A percentile compares a stretch with the other conserved stretches of the same genome.
phyloP scores from a whole-genome alignment of 805 yeast genomes.

The Candida loeiensis region DNA sequence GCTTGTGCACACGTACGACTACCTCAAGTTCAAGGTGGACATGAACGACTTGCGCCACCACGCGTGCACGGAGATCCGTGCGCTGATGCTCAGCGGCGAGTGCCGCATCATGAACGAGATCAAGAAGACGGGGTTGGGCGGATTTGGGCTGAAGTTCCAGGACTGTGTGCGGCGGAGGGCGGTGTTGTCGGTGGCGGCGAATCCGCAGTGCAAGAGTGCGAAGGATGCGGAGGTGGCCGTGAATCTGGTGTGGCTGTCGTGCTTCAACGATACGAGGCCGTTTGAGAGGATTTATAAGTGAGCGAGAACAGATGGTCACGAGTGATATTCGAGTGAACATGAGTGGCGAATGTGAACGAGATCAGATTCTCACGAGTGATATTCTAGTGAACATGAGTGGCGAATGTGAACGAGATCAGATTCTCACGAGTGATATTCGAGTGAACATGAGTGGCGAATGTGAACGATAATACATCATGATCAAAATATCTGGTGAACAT shows the following conservation, averaged over 20 bases:
- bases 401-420: no score
- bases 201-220: conserved; percentile 73
- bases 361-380: no score
- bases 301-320: no score
- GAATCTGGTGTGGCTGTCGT: conserved; percentile 84
- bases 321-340: no score
- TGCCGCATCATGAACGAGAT: conserved; percentile 89
- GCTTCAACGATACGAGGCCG: conserved; percentile 94
- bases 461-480: no score
- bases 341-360: not conserved
- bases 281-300: conserved; percentile 84
- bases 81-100: conserved; percentile 90
- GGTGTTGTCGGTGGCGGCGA: conserved; percentile 73
- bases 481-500: no score
- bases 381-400: not conserved
- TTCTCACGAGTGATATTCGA: no score
- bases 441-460: no score
- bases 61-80: conserved; percentile 95
- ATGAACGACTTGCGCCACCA: conserved; percentile 85
- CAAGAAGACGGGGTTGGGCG: conserved; percentile 47
- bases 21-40: conserved; percentile 81
- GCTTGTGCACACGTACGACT: conserved; percentile 89
- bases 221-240: conserved; percentile 78
- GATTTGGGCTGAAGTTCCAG: conserved; percentile 80
- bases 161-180: conserved; percentile 90